A percentile compares a stretch with the other conserved stretches of the same genome.
phyloP scores from a whole-genome alignment of 2,329 filamentous ascomycete genomes.

The Podosphaera fusca region DNA sequence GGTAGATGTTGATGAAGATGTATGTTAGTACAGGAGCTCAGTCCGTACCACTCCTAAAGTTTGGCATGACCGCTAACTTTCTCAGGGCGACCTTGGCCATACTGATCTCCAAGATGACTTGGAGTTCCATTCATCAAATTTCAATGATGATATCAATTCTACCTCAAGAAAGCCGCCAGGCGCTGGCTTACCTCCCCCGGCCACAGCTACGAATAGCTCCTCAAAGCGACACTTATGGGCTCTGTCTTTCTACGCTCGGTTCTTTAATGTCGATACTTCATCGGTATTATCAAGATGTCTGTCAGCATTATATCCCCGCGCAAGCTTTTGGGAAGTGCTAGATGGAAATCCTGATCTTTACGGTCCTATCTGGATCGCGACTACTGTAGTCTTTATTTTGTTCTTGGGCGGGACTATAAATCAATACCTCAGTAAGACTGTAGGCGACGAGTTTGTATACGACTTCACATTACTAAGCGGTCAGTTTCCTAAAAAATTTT shows the following conservation, averaged over 20 bases:
- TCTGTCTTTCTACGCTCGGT: constrained; percentile 83
- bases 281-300: constrained; percentile 73
- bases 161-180: constrained; percentile 19
- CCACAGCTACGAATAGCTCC: constrained; percentile 25
- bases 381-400: constrained; percentile 83
- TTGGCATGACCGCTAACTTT: not conserved
- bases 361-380: constrained; percentile 96
- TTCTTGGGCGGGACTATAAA: constrained; percentile 91
- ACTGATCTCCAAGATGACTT: constrained; percentile 97
- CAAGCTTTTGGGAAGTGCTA: constrained; percentile 89
- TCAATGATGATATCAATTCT: constrained; percentile 31
- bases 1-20: constrained; percentile 91
- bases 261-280: constrained; percentile 92
- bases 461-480: constrained; percentile 78
- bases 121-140: constrained; percentile 90
- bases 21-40: constrained; percentile 19
- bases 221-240: constrained; percentile 83
- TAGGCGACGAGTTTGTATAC: constrained; percentile 59
- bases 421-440: constrained; percentile 53
- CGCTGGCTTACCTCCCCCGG: constrained; percentile 29
- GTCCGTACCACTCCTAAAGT: not conserved
- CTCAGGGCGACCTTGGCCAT: constrained; percentile 83
- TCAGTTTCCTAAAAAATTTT: constrained; percentile 15
- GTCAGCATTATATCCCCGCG: constrained; percentile 70
- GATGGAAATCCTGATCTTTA: constrained; percentile 95